Evolutionary conservation across 2,329 filamentous ascomycete genomes (phyloP).

Genomic region (Nemania serpens): DNA sequence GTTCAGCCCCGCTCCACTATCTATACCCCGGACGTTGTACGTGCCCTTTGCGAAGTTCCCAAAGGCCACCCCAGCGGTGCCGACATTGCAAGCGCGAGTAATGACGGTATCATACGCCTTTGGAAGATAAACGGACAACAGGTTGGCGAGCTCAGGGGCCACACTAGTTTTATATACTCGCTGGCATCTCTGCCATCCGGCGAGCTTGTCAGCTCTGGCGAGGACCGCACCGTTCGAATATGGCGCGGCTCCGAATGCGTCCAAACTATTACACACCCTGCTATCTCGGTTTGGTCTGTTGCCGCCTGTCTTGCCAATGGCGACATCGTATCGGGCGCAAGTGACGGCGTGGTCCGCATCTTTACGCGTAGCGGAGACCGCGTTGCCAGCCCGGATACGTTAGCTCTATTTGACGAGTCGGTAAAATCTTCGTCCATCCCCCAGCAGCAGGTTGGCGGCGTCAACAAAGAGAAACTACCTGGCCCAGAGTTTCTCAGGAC

Average conservation of each 20-base stretch:
- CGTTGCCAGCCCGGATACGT: constrained; percentile 68
- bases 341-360: constrained; percentile 82
- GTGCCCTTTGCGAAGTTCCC: constrained; percentile 85
- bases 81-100: constrained; percentile 93
- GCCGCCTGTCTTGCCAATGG: constrained; percentile 81
- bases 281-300: constrained; percentile 94
- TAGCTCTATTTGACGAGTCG: constrained; percentile 78
- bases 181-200: constrained; percentile 78
- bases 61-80: constrained; percentile 77
- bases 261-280: constrained; percentile 95
- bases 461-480: constrained; percentile 91
- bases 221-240: constrained; percentile 90
- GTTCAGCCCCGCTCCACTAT: constrained; percentile 59
- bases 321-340: constrained; percentile 92
- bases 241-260: constrained; percentile 85
- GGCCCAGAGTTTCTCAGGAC: constrained; percentile 83
- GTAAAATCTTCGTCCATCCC: constrained; percentile 86
- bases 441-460: constrained; percentile 77
- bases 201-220: constrained; percentile 87
- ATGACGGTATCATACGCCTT: constrained; percentile 85
- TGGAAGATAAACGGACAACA: constrained; percentile 83
- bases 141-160: constrained; percentile 78
- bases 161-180: constrained; percentile 94
- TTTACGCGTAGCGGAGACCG: constrained; percentile 77
- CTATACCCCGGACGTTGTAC: constrained; percentile 78